Percentiles rank a stretch among this genome's conserved stretches.
Evolutionary conservation across 1,284 basidiomycete genomes (phyloP).

Genomic region (Erythrobasidium hasegawianum): DNA sequence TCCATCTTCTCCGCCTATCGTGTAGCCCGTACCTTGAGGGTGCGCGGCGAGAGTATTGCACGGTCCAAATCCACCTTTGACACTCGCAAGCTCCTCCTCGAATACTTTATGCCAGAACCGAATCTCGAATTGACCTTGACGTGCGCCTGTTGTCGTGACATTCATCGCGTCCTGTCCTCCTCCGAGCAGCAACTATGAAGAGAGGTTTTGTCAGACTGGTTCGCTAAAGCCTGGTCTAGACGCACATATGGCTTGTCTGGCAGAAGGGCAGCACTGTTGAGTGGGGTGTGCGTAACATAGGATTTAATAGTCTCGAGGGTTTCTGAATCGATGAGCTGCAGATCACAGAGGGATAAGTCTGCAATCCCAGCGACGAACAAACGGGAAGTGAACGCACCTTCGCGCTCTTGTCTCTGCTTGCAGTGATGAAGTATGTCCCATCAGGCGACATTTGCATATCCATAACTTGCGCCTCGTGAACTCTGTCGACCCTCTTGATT

Average conservation of each 20-base stretch:
- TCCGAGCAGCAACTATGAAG: conserved; percentile 70
- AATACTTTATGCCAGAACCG: conserved; percentile 97
- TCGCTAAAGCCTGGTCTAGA: not conserved
- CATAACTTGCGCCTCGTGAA: conserved; percentile 72
- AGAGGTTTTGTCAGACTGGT: not conserved
- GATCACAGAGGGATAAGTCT: not conserved
- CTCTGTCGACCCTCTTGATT: conserved; percentile 71
- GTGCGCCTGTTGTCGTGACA: conserved; percentile 87
- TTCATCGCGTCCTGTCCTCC: conserved; percentile 98
- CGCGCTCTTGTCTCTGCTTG: conserved; percentile 93
- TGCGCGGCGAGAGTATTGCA: conserved; percentile 98
- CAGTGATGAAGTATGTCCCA: conserved; percentile 90
- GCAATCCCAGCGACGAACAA: not conserved
- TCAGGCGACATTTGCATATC: conserved; percentile 90
- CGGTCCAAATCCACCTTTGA: conserved; percentile 93
- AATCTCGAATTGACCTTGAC: conserved; percentile 97
- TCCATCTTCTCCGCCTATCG: conserved; percentile 87
- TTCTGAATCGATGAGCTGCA: conserved; percentile 81
- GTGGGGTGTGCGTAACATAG: conserved; percentile 84
- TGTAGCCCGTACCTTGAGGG: conserved; percentile 81
- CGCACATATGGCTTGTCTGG: conserved; percentile 69
- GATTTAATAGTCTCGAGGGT: conserved; percentile 89
- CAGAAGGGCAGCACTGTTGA: conserved; percentile 89
- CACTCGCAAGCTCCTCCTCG: conserved; percentile 94
- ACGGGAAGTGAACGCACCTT: conserved; percentile 58